Evolutionary conservation across 2,329 filamentous ascomycete species (phyloP).

Genomic region (Dactylellina parvicollis): DNA sequence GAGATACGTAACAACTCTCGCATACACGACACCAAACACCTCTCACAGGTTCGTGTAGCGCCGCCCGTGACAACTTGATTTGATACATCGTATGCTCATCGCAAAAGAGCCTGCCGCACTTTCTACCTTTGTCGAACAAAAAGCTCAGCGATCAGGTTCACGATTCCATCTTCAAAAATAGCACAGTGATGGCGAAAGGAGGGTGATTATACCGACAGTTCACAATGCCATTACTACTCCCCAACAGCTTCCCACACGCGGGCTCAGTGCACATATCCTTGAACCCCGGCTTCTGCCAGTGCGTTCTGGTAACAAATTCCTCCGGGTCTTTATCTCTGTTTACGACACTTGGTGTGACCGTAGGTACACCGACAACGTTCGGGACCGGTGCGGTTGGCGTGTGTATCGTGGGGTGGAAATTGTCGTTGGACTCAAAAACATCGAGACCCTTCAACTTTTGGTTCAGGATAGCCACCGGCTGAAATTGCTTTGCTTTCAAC

Average conservation of each 20-base stretch:
- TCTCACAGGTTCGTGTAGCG: constrained; percentile 85
- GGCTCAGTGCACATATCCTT: constrained; percentile 89
- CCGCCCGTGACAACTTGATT: constrained; percentile 93
- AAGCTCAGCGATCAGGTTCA: constrained; percentile 31
- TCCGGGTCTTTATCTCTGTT: constrained; percentile 75
- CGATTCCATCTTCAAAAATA: background rate
- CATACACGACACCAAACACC: constrained; percentile 95
- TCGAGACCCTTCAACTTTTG: constrained; percentile 92
- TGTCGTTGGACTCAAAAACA: constrained; percentile 90
- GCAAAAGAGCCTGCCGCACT: constrained; percentile 92
- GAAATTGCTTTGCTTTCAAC: constrained; percentile 89
- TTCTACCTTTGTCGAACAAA: constrained; percentile 65
- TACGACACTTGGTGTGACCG: constrained; percentile 58
- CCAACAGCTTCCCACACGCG: constrained; percentile 80
- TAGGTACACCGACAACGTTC: constrained; percentile 58
- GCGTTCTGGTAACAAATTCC: constrained; percentile 83
- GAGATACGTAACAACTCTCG: constrained; percentile 98
- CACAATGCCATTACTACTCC: constrained; percentile 80
- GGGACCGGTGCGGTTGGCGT: constrained; percentile 60
- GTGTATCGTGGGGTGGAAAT: constrained; percentile 58
- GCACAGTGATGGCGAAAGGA: background rate
- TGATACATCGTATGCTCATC: constrained; percentile 99
- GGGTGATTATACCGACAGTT: constrained; percentile 71
- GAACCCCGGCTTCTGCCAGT: constrained; percentile 83
- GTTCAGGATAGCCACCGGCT: constrained; percentile 88